phyloP scores from a whole-genome alignment of 768 basidiomycete genomes.

The Flagelloscypha sp. region DNA sequence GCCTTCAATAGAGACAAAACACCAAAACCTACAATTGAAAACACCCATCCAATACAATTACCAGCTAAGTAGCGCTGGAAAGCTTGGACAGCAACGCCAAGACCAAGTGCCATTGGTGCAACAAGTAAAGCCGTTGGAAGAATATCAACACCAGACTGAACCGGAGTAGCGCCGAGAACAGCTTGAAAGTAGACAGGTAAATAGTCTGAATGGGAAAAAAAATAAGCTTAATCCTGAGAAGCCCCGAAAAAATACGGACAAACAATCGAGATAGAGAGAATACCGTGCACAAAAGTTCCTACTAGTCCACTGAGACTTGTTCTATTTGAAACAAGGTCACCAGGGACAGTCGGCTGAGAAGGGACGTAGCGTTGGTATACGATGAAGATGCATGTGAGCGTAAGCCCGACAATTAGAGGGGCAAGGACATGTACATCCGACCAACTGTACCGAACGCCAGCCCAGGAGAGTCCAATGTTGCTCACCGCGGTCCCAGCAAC shows the following conservation, averaged over 20 bases:
- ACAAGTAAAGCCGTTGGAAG: conserved; percentile 25
- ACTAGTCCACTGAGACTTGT: conserved; percentile 32
- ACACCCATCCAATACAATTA: conserved; percentile 24
- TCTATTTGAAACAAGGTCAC: conserved; percentile 24
- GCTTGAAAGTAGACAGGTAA: conserved; percentile 42
- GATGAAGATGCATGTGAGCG: conserved; percentile 21
- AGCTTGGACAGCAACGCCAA: conserved; percentile 22
- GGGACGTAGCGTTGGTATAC: conserved; percentile 19
- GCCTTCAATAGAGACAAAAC: conserved; percentile 22
- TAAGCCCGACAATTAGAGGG: conserved; percentile 31
- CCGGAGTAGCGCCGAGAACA: conserved; percentile 26
- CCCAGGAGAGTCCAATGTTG: conserved; percentile 33
- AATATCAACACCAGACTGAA: conserved; percentile 27
- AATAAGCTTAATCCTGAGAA: no score
- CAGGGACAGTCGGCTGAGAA: conserved; percentile 18
- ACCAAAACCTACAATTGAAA: conserved; percentile 26
- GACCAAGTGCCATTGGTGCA: conserved; percentile 30
- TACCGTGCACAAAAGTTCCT: conserved; percentile 23
- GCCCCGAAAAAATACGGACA: no score
- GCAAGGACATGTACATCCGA: conserved; percentile 25
- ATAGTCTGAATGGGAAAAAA: conserved; percentile 32
- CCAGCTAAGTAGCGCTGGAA: conserved; percentile 25
- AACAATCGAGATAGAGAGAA: conserved; percentile 15
- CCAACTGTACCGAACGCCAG: conserved; percentile 31
- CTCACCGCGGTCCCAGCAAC: conserved; percentile 21